These are phyloP conservation scores for Cystobasidium slooffiae DNA, from an alignment of 1,284 basidiomycete species.

Conservation along the genomic window DNA sequence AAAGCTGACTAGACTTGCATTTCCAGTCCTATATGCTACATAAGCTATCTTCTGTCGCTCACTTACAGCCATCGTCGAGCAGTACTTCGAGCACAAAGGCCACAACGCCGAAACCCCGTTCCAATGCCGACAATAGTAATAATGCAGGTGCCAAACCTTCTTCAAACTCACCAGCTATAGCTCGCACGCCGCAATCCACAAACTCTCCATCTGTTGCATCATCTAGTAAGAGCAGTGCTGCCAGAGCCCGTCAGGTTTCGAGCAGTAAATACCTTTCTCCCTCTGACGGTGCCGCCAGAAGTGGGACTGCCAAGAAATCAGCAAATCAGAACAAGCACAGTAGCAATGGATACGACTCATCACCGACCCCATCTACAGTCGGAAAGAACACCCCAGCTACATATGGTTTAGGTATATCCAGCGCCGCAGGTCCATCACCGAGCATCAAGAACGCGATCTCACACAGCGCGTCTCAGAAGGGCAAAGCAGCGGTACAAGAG, in stretches of 20 bases:
- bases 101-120: background rate
- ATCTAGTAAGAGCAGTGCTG: background rate
- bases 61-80: background rate
- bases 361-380: background rate
- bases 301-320: conserved; percentile 16
- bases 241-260: background rate
- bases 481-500: conserved; percentile 6
- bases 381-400: background rate
- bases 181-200: conserved; percentile 18
- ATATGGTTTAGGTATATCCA: conserved; percentile 20
- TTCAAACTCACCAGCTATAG: conserved; percentile 3
- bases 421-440: background rate
- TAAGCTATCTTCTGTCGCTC: conserved; percentile 3
- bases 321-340: background rate
- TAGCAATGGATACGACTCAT: conserved; percentile 1
- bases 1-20: background rate
- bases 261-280: background rate
- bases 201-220: conserved; percentile 8
- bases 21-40: conserved; percentile 30
- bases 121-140: background rate
- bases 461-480: background rate
- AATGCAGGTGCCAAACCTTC: background rate
- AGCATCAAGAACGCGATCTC: background rate
- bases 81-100: background rate
- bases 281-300: background rate